Evolutionary conservation across 2,329 filamentous ascomycete genomes (phyloP).

Genomic region (Cercospora sp.): DNA sequence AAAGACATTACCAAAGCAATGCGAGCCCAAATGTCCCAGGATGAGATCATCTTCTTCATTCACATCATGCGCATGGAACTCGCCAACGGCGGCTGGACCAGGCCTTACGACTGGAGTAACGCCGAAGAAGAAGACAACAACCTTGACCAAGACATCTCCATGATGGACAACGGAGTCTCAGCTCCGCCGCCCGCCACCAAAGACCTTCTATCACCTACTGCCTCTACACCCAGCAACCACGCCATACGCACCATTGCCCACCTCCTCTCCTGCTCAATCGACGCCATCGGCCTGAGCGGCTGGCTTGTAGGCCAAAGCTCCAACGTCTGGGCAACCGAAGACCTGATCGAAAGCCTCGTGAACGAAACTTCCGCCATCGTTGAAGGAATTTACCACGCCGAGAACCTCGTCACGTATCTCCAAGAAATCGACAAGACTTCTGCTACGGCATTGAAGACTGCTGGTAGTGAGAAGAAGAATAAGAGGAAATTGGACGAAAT

Average conservation of each 20-base stretch:
- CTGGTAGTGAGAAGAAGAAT: slow-evolving; percentile 7
- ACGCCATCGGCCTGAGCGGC: slow-evolving; percentile 71
- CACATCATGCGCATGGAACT: slow-evolving; percentile 72
- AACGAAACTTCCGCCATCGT: slow-evolving; percentile 20
- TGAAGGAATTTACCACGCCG: slow-evolving; percentile 17
- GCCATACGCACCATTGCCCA: slow-evolving; percentile 71
- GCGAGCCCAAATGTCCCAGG: slow-evolving; percentile 56
- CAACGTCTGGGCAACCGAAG: slow-evolving; percentile 15
- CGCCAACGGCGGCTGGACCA: slow-evolving; percentile 73
- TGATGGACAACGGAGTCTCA: slow-evolving; percentile 52
- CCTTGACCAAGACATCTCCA: slow-evolving; percentile 58
- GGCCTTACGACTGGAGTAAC: slow-evolving; percentile 62
- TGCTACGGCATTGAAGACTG: not conserved
- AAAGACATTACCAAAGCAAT: slow-evolving; percentile 62
- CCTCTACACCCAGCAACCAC: slow-evolving; percentile 58
- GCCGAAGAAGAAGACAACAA: slow-evolving; percentile 40
- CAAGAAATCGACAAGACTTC: slow-evolving; percentile 16
- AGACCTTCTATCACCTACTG: slow-evolving; percentile 39
- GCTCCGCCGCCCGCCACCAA: slow-evolving; percentile 24
- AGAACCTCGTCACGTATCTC: slow-evolving; percentile 18
- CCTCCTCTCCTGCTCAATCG: slow-evolving; percentile 70
- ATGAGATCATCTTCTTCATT: slow-evolving; percentile 71
- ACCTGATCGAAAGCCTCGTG: slow-evolving; percentile 17
- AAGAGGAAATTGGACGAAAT: slow-evolving; percentile 17
- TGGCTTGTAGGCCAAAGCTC: slow-evolving; percentile 65